phyloP scores from a whole-genome alignment of 257 asterid genomes.

The Salvia hispanica region DNA sequence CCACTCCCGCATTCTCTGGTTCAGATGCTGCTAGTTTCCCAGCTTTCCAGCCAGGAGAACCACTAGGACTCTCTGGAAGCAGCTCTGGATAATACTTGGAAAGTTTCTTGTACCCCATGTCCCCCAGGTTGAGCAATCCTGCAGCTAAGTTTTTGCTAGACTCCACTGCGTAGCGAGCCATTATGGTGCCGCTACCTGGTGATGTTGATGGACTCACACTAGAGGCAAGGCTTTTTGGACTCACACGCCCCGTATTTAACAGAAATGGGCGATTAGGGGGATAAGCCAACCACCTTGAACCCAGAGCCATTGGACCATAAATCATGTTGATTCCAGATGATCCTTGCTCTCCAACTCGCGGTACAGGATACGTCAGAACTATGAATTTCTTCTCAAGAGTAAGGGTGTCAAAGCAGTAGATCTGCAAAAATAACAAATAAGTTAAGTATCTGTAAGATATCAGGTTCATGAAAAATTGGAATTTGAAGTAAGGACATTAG shows the following conservation, averaged over 20 bases:
- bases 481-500: constrained; percentile 19
- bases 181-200: constrained; percentile 59
- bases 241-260: constrained; percentile 55
- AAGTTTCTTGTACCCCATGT: constrained; percentile 68
- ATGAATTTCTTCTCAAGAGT: constrained; percentile 71
- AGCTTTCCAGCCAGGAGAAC: constrained; percentile 64
- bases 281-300: constrained; percentile 80
- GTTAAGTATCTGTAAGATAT: constrained; percentile 22
- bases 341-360: constrained; percentile 66
- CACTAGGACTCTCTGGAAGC: constrained; percentile 58
- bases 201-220: constrained; percentile 61
- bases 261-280: constrained; percentile 64
- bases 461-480: constrained; percentile 6
- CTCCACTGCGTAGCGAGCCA: constrained; percentile 76
- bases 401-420: constrained; percentile 60
- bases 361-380: constrained; percentile 70
- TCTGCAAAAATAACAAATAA: constrained; percentile 42
- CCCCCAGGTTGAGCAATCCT: constrained; percentile 64
- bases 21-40: constrained; percentile 58
- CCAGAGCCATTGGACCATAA: constrained; percentile 81
- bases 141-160: constrained; percentile 65
- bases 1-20: constrained; percentile 76
- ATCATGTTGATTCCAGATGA: constrained; percentile 55
- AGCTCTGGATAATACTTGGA: constrained; percentile 63
- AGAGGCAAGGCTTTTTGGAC: constrained; percentile 59